Percentiles rank a stretch among this genome's conserved stretches.
Evolutionary conservation across 148 eudicot species (phyloP).

Genomic region (Polygonum aviculare): DNA sequence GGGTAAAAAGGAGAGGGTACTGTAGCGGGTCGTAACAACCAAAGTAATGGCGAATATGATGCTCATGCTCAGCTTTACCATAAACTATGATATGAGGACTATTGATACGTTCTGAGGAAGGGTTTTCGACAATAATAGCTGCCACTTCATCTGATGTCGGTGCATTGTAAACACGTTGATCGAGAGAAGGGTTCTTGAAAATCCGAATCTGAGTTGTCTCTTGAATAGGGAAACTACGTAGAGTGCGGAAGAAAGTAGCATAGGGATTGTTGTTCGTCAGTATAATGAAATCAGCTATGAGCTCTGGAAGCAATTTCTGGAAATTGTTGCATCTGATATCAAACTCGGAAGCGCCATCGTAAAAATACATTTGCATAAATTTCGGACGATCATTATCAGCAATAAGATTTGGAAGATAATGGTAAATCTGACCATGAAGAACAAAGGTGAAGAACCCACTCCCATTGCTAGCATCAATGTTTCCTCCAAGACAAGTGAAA

Average conservation of each 20-base stretch:
- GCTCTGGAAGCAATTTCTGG: neutral
- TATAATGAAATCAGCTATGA: too few species aligned
- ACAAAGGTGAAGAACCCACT: neutral
- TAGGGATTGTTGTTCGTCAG: neutral
- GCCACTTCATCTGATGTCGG: neutral
- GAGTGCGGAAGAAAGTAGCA: neutral
- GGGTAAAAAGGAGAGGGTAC: neutral
- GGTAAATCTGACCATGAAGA: neutral
- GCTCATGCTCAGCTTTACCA: neutral
- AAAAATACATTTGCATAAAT: too few species aligned
- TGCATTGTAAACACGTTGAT: neutral
- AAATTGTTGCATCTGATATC: neutral
- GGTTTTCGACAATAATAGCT: neutral
- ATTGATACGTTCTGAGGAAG: neutral
- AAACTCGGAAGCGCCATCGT: neutral
- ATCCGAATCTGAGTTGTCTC: neutral
- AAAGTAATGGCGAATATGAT: neutral
- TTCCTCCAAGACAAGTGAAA: too few species aligned
- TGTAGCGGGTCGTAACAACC: neutral
- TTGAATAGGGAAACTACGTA: too few species aligned
- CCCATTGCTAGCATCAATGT: too few species aligned
- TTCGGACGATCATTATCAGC: neutral
- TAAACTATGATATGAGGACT: neutral
- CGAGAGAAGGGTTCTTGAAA: neutral
- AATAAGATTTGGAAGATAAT: neutral